phyloP scores from a whole-genome alignment of 75 land plant genomes.

The Pinus taeda region DNA sequence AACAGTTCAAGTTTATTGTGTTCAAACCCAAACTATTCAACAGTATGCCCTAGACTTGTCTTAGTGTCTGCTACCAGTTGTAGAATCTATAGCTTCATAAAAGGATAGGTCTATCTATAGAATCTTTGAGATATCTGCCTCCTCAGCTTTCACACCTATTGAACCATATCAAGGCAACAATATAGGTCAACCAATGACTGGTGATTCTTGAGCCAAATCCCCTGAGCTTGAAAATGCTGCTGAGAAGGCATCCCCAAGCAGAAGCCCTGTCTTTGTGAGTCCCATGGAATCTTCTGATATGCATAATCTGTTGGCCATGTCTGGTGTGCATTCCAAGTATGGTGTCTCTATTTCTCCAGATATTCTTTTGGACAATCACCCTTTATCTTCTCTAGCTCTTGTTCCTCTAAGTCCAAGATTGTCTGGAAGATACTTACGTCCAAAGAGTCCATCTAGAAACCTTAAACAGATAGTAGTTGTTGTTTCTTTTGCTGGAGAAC shows the following conservation, averaged over 20 bases:
- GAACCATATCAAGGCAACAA: constrained; percentile 16
- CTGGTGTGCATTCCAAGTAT: constrained; percentile 23
- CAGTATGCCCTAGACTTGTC: constrained; percentile 78
- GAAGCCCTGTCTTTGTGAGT: constrained; percentile 13
- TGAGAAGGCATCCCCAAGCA: constrained; percentile 16
- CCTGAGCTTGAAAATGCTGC: constrained; percentile 10
- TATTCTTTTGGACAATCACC: constrained; percentile 20
- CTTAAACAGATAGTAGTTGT: constrained; percentile 29
- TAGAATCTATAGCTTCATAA: constrained; percentile 35
- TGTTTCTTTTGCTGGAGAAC: constrained; percentile 32
- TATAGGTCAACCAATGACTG: constrained; percentile 1
- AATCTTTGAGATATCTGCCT: constrained; percentile 16
- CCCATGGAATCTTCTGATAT: constrained; percentile 12
- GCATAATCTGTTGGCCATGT: constrained; percentile 12
- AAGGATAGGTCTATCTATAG: constrained; percentile 26
- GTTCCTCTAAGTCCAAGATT: constrained; percentile 48
- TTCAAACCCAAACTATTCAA: constrained; percentile 93
- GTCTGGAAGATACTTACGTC: constrained; percentile 31
- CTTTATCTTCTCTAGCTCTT: constrained; percentile 28
- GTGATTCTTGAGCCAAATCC: constrained; percentile 20
- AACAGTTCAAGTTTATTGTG: constrained; percentile 73
- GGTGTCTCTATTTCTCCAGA: constrained; percentile 9
- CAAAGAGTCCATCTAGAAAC: constrained; percentile 39
- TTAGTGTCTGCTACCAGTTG: constrained; percentile 64
- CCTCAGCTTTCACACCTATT: constrained; percentile 15